Evolutionary conservation across 129 eudicot species (phyloP).

Genomic region (Dittrichia graveolens): DNA sequence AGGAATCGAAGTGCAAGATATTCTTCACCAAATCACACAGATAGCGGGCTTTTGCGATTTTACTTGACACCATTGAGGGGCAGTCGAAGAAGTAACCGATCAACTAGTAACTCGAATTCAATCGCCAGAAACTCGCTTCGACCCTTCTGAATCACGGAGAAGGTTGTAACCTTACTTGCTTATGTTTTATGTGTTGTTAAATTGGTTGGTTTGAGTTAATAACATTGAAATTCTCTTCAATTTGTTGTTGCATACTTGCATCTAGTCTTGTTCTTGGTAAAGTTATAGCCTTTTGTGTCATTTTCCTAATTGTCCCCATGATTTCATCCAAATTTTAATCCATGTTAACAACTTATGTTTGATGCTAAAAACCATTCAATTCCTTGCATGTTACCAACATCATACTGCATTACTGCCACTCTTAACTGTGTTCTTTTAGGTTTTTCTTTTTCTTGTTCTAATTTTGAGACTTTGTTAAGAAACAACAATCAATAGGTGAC

Average conservation of each 20-base stretch:
- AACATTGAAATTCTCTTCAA: constrained; percentile 4
- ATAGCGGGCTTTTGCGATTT: constrained; percentile 75
- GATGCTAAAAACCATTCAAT: not conserved
- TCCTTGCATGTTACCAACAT: no score
- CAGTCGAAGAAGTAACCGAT: constrained; percentile 52
- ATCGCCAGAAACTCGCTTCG: constrained; percentile 58
- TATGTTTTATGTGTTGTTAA: not conserved
- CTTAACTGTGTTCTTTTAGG: no score
- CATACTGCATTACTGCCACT: no score
- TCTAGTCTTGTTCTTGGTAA: constrained; percentile 13
- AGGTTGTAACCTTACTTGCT: constrained; percentile 26
- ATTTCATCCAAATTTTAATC: not conserved
- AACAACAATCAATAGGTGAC: constrained; percentile 24
- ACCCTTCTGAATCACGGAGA: constrained; percentile 32
- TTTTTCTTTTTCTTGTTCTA: no score
- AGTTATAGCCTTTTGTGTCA: not conserved
- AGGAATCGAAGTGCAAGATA: constrained; percentile 83
- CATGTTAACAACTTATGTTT: not conserved
- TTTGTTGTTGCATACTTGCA: constrained; percentile 4
- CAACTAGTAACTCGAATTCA: constrained; percentile 52
- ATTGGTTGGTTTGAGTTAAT: constrained; percentile 21
- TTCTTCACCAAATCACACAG: constrained; percentile 70
- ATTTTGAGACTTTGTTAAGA: not conserved
- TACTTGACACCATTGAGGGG: constrained; percentile 80
- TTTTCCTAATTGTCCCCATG: not conserved